Evolutionary conservation across 305 asterid species (phyloP), one percentile per base, ranked within the genome.

Genomic region (Ilex paraguariensis): DNA sequence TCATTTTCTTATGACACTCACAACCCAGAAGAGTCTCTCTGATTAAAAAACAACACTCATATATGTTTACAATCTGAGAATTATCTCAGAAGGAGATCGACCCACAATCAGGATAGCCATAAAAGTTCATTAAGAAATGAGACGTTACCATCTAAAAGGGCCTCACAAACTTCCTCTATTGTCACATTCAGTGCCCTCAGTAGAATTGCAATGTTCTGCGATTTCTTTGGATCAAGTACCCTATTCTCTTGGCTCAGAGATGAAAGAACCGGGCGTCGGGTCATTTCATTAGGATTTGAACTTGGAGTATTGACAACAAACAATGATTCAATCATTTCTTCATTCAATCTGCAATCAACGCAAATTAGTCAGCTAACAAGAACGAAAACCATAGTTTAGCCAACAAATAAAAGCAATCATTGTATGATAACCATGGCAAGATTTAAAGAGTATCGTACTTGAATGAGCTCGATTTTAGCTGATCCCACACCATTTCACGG

Each of bases 401-500:
- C 17, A 45, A 51, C 49, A 40, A 63, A 45, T 39, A 59, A 46
- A 60, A 32, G 44, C 13, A 50, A 17, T 10, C 42, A 13, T 7
- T 56, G 28, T 14, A 67, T 45, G 13, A 59, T 57, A 36, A 32
- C 56, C 33, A 28, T 8, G 42, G 7, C 42, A 36, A 31, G 4
- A 67, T 65, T 59, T 40, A 64, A 12, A 52, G 60, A 63, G 14
- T 52, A 71, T 74, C 76, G 53, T 86, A 90, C 99, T 84, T 84
- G 59, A 93, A 93, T 14, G 99, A 82, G 85, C 97, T 85, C 74
- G 85, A 84, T 76, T 88, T 86, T 39, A 93, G 82, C 61, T 93
- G 99, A 86, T 93, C 99, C 99, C 97, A 93, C 72, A 93, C 97
- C 96, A 87, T 93, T 78, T 86, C 97, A 39, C 94, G 79, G 68